phyloP scores from a whole-genome alignment of 1,284 basidiomycete genomes.

The Leccinum pachyderme region DNA sequence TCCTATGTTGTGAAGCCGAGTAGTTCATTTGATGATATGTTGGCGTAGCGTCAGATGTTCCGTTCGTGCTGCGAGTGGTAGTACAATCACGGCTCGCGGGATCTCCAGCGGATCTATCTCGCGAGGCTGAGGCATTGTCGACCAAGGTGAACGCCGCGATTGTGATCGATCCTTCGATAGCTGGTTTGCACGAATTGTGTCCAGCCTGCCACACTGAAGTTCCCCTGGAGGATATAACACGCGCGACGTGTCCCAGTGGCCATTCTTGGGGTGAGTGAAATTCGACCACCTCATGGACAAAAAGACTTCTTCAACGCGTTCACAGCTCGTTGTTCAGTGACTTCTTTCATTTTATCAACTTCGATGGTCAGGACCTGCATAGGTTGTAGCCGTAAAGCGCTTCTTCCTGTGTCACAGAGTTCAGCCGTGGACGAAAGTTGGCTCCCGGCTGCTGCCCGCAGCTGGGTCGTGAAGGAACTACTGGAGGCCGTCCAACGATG shows the following conservation, averaged over 20 bases:
- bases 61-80: constrained; percentile 55
- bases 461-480: constrained; percentile 64
- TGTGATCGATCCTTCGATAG: constrained; percentile 29
- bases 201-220: constrained; percentile 65
- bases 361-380: constrained; percentile 67
- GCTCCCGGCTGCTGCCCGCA: constrained; percentile 47
- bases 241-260: constrained; percentile 61
- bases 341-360: constrained; percentile 67
- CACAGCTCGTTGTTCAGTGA: constrained; percentile 67
- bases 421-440: constrained; percentile 30
- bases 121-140: constrained; percentile 50
- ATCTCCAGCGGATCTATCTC: constrained; percentile 46
- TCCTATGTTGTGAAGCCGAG: constrained; percentile 10
- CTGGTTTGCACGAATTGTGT: constrained; percentile 54
- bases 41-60: constrained; percentile 50
- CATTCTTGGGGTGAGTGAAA: constrained; percentile 59
- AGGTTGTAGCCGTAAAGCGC: constrained; percentile 68
- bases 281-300: constrained; percentile 21
- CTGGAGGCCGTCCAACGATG: constrained; percentile 60
- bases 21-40: constrained; percentile 12
- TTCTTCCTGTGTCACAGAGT: constrained; percentile 48
- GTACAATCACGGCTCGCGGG: constrained; percentile 52
- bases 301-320: constrained; percentile 20
- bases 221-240: constrained; percentile 53
- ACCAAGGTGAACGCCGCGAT: constrained; percentile 38